Evolutionary conservation across 192 early-diverging fungal species (phyloP).

Genomic region (Coemansia sp.): DNA sequence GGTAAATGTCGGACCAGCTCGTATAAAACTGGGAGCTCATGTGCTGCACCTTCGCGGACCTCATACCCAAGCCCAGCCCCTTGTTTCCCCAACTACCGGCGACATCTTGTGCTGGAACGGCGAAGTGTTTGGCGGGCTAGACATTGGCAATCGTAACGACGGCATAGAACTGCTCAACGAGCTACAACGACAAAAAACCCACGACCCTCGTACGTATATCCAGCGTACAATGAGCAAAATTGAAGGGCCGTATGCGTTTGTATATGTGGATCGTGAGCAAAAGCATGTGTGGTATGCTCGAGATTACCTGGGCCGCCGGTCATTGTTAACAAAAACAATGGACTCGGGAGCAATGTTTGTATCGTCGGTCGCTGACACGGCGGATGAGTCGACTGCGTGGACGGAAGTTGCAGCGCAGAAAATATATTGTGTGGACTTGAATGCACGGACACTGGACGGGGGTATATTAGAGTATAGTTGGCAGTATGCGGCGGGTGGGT

Average conservation of each 20-base stretch:
- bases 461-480: slow-evolving; percentile 17
- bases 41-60: slow-evolving; percentile 74
- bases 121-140: slow-evolving; percentile 81
- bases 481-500: not conserved
- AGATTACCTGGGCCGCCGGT: slow-evolving; percentile 84
- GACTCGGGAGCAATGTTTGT: slow-evolving; percentile 46
- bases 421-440: slow-evolving; percentile 68
- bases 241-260: slow-evolving; percentile 82
- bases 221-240: slow-evolving; percentile 56
- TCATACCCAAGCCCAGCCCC: slow-evolving; percentile 59
- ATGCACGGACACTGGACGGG: not conserved
- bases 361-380: slow-evolving; percentile 48
- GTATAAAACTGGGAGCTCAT: slow-evolving; percentile 28
- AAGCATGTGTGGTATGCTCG: slow-evolving; percentile 74
- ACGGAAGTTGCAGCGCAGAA: slow-evolving; percentile 77
- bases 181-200: slow-evolving; percentile 30
- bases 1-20: not conserved
- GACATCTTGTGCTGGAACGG: slow-evolving; percentile 84
- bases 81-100: slow-evolving; percentile 41
- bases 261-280: slow-evolving; percentile 56
- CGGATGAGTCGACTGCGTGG: slow-evolving; percentile 42
- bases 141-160: slow-evolving; percentile 63
- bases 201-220: slow-evolving; percentile 27
- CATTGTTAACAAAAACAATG: slow-evolving; percentile 25
- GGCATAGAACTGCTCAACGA: slow-evolving; percentile 52